These are phyloP conservation scores for Rhodamnia argentea DNA, from an alignment of 345 rosid genomes.

Conservation along the genomic window DNA sequence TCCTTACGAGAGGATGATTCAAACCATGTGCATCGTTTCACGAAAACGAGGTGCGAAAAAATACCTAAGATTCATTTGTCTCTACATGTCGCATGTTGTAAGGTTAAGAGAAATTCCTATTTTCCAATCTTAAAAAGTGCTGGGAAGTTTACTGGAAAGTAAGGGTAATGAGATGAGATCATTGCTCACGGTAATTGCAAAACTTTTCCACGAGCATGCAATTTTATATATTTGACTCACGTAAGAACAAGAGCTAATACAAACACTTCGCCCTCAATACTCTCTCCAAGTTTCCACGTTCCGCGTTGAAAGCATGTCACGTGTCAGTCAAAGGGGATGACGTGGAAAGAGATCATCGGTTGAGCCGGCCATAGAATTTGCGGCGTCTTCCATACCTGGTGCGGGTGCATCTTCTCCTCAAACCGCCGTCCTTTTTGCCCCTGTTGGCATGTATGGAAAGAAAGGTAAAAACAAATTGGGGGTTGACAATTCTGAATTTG, in stretches of 20 bases:
- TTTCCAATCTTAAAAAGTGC: background rate
- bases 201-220: background rate
- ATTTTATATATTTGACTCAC: too few species aligned
- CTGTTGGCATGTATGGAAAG: too few species aligned
- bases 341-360: background rate
- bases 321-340: background rate
- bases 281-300: too few species aligned
- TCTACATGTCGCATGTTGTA: background rate
- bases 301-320: too few species aligned
- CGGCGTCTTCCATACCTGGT: too few species aligned
- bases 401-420: too few species aligned
- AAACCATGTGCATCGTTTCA: background rate
- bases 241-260: too few species aligned
- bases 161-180: background rate
- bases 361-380: background rate
- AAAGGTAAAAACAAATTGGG: too few species aligned
- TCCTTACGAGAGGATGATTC: background rate
- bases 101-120: background rate
- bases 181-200: background rate
- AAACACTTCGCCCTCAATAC: too few species aligned
- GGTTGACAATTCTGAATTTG: too few species aligned
- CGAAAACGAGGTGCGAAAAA: fast-evolving
- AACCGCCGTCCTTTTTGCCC: too few species aligned
- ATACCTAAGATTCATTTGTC: background rate
- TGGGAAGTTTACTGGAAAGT: background rate